Conservation (phyloP, 176 grass and related monocot species). For the Saccharum spontaneum region DNA sequence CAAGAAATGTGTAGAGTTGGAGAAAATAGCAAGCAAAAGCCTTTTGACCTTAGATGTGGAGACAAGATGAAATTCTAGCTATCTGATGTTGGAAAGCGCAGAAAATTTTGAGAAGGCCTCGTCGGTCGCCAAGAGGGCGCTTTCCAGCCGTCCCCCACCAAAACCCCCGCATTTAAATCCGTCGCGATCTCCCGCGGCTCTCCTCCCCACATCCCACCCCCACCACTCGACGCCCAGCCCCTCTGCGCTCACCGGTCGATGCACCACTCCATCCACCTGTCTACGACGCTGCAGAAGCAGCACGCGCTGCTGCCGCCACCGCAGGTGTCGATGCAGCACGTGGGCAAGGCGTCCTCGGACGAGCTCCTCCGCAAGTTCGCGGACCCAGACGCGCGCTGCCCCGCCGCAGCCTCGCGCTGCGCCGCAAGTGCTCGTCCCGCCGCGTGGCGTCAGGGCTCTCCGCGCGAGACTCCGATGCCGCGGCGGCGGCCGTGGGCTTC, state of each 20-base stretch:
- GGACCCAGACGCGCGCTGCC: slow-evolving; percentile 52
- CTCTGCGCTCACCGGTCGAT: background rate
- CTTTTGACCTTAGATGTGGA: too few species aligned
- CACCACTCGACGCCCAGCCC: background rate
- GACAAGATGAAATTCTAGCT: too few species aligned
- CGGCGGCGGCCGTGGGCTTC: background rate
- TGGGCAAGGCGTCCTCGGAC: slow-evolving; percentile 80
- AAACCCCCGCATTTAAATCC: slow-evolving; percentile 51
- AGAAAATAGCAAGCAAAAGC: too few species aligned
- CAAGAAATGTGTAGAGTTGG: too few species aligned
- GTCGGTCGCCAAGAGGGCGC: too few species aligned
- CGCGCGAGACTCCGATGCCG: slow-evolving; percentile 46
- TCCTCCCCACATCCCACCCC: slow-evolving; percentile 1
- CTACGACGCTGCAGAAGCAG: background rate
- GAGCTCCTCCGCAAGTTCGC: slow-evolving; percentile 97
- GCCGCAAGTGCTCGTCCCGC: slow-evolving; percentile 71
- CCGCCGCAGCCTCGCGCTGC: slow-evolving; percentile 42
- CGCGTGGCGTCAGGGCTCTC: slow-evolving; percentile 81
- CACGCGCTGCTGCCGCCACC: background rate
- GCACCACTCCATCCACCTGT: background rate
- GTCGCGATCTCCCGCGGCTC: background rate
- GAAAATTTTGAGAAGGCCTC: too few species aligned
- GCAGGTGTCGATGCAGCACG: slow-evolving; percentile 63
- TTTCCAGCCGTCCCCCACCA: slow-evolving; percentile 11
- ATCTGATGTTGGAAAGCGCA: too few species aligned